These are phyloP conservation scores for Nemophila menziesii DNA, from an alignment of 257 asterid genomes.

Conservation along the genomic window DNA sequence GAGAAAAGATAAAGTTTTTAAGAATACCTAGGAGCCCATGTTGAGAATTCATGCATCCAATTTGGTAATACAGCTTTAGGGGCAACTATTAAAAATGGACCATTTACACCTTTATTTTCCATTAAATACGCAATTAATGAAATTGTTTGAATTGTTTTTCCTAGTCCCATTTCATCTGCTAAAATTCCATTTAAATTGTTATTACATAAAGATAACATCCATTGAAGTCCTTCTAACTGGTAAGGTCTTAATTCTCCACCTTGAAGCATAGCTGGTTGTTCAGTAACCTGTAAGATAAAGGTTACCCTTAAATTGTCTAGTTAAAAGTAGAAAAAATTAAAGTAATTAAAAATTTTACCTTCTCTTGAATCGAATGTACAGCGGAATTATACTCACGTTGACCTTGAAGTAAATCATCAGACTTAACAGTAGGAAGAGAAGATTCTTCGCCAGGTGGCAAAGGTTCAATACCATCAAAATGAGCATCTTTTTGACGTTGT, in stretches of 20 bases:
- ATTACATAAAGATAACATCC: slow-evolving; percentile 96
- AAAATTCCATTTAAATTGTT: slow-evolving; percentile 92
- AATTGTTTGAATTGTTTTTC: slow-evolving; percentile 94
- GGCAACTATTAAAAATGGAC: slow-evolving; percentile 98
- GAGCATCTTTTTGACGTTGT: too few relatives aligned
- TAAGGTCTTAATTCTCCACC: slow-evolving; percentile 92
- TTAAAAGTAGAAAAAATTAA: too few relatives aligned
- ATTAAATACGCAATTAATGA: slow-evolving; percentile 84
- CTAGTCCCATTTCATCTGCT: slow-evolving; percentile 99
- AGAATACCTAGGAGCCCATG: slow-evolving; percentile 99
- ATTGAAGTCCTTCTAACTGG: slow-evolving; percentile 98
- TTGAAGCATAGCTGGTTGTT: slow-evolving; percentile 97
- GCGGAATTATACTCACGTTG: too few relatives aligned
- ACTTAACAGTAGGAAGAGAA: too few relatives aligned
- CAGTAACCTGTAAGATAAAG: slow-evolving; percentile 62
- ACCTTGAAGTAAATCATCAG: too few relatives aligned
- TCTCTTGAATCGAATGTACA: too few relatives aligned
- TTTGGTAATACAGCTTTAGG: slow-evolving; percentile 99
- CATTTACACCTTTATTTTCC: slow-evolving; percentile 85
- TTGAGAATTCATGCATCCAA: slow-evolving; percentile 77
- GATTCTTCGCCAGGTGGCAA: too few relatives aligned
- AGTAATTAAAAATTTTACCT: too few relatives aligned
- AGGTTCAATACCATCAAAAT: too few relatives aligned
- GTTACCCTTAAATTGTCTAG: too few relatives aligned
- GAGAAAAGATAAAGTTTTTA: too few relatives aligned